Percentiles rank a stretch among this genome's conserved stretches.
phyloP scores from a whole-genome alignment of 805 yeast genomes.

The Sugiyamaella mastotermitis region DNA sequence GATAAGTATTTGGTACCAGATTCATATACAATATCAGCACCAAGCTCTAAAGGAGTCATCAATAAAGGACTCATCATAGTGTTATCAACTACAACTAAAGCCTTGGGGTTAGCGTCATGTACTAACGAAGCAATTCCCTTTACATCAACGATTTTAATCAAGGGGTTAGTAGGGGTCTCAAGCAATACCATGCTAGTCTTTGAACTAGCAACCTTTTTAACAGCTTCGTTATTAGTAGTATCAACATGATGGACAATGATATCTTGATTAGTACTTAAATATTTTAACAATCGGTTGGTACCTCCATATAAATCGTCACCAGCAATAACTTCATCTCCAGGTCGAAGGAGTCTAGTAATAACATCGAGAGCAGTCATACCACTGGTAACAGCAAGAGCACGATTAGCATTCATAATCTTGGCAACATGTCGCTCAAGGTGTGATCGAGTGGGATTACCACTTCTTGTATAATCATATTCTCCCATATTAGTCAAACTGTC shows the following conservation, averaged over 20 bases:
- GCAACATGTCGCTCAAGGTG: constrained; percentile 72
- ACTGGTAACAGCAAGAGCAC: constrained; percentile 75
- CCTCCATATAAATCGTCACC: constrained; percentile 97
- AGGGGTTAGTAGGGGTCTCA: constrained; percentile 92
- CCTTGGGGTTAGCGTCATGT: constrained; percentile 59
- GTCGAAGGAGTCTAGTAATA: constrained; percentile 61
- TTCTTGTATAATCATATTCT: constrained; percentile 79
- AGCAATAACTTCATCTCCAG: constrained; percentile 88
- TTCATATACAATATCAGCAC: constrained; percentile 89
- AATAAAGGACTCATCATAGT: constrained; percentile 94
- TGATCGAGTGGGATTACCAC: constrained; percentile 91
- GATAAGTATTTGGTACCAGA: constrained; percentile 88
- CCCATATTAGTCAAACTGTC: constrained; percentile 67
- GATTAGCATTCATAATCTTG: constrained; percentile 69
- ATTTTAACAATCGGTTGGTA: constrained; percentile 76
- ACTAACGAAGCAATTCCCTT: constrained; percentile 59
- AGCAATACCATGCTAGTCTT: constrained; percentile 73
- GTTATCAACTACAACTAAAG: constrained; percentile 83
- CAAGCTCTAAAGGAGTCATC: constrained; percentile 78
- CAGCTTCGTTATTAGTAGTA: constrained; percentile 63
- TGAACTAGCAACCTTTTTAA: constrained; percentile 48
- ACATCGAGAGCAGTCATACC: constrained; percentile 95
- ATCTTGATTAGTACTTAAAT: constrained; percentile 56
- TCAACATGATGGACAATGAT: constrained; percentile 70
- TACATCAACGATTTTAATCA: constrained; percentile 81